Evolutionary conservation across 176 grass and related monocot species (phyloP), one percentile per base, ranked within the genome.

Genomic region (Oryza meridionalis): DNA sequence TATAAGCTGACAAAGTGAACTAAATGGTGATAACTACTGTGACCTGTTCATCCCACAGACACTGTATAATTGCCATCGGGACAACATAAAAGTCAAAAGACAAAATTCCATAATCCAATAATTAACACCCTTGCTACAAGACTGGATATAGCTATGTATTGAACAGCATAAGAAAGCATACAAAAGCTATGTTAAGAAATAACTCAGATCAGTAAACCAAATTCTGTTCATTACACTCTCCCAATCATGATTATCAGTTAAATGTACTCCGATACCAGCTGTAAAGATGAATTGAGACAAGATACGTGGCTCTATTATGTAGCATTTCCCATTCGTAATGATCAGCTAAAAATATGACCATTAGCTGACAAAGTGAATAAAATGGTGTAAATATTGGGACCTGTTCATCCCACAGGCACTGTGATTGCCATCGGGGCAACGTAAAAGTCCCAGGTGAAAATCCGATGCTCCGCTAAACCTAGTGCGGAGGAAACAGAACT

Each of bases 291-390:
- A 58, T 58, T 21, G 8, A 51, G 49, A 17, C 15, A 5, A 51
- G 14, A 17, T 17, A 8, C 6, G 4, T 58, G 8, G 15, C 2
- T 21, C 5, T n/a, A 58, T 6, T 9, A 21, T 21, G 6, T 21
- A 58, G 53, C n/a, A 88, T 73, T 80, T 88, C 21, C 77, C 82
- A 92, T 88, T 49, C 44, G 33, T 81, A 79, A 88, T 92, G 86
- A 89, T 77, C 81, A 91, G 47, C 76, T 80, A 84, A 80, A 59
- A 73, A 31, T 55, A 8, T 29, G 33, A 37, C 5, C 35, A 58
- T 43, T 84, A 92, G 84, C 76, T 78, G 71, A 89, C 76, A 92
- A 90, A 89, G 76, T 87, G 74, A 86, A 32, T 0, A 49, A 81
- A 77, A 85, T 70, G 80, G 26, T 35, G 2, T 6, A 40, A 72